A percentile compares a stretch with the other conserved stretches of the same genome.
phyloP scores from a whole-genome alignment of 805 yeast species.

The Candida xyloterini region DNA sequence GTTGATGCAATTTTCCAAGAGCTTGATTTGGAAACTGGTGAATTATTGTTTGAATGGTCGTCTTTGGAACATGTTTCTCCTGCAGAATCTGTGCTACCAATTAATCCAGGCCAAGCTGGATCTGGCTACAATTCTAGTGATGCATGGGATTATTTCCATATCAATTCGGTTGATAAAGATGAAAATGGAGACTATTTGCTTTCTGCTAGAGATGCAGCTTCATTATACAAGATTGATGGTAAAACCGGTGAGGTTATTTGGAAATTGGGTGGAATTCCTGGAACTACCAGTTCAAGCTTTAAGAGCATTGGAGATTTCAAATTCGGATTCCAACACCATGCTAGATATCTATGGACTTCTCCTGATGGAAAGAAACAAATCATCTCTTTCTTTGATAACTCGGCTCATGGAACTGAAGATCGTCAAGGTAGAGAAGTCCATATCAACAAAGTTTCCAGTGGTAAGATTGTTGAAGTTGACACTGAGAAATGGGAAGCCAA shows the following conservation, averaged over 20 bases:
- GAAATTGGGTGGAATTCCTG: slow-evolving; percentile 33
- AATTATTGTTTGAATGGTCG: slow-evolving; percentile 36
- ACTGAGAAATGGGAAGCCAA: slow-evolving; percentile 28
- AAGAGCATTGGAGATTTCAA: slow-evolving; percentile 23
- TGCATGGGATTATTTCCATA: slow-evolving; percentile 42
- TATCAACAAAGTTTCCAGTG: slow-evolving; percentile 30
- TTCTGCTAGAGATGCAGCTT: slow-evolving; percentile 36
- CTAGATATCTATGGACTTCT: slow-evolving; percentile 28
- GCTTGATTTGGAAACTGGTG: slow-evolving; percentile 35
- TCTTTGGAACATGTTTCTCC: slow-evolving; percentile 36
- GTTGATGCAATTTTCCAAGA: slow-evolving; percentile 37
- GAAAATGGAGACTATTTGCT: slow-evolving; percentile 33
- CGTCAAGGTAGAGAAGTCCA: slow-evolving; percentile 28
- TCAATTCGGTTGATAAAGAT: slow-evolving; percentile 39
- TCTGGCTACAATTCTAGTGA: slow-evolving; percentile 32
- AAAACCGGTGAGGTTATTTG: slow-evolving; percentile 35
- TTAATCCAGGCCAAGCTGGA: slow-evolving; percentile 35
- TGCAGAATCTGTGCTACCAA: slow-evolving; percentile 30
- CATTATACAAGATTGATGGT: slow-evolving; percentile 36
- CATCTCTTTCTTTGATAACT: slow-evolving; percentile 37
- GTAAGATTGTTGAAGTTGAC: slow-evolving; percentile 36
- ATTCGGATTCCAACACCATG: slow-evolving; percentile 39
- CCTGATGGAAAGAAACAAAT: slow-evolving; percentile 28
- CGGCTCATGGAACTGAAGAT: slow-evolving; percentile 37
- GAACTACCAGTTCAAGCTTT: slow-evolving; percentile 12